These are phyloP conservation scores for Solanum tarapatanum DNA, from an alignment of 257 asterid species.

Conservation along the genomic window DNA sequence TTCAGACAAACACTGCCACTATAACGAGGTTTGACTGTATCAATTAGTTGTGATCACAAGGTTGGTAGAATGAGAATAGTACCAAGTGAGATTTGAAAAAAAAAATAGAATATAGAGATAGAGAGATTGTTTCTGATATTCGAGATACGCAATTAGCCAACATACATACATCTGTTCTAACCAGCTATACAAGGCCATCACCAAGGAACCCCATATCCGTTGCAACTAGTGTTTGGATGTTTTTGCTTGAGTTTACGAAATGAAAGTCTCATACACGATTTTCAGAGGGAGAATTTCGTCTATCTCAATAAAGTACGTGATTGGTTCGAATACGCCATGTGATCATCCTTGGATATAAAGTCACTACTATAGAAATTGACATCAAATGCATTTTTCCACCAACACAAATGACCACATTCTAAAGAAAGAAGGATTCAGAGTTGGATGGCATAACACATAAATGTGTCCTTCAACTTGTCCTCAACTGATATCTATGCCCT, in stretches of 20 bases:
- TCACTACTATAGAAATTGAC: too few relatives aligned
- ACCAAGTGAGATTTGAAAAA: neutral
- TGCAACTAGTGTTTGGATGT: neutral
- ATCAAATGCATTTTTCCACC: neutral
- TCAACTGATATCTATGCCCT: rapidly evolving
- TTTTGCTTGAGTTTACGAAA: neutral
- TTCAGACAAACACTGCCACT: neutral
- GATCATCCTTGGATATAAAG: neutral
- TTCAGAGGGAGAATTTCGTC: neutral
- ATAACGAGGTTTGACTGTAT: too few relatives aligned
- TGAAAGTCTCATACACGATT: neutral
- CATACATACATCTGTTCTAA: neutral
- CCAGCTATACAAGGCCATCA: neutral
- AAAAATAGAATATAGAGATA: too few relatives aligned
- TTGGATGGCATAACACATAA: neutral
- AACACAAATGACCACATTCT: neutral
- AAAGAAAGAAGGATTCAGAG: neutral
- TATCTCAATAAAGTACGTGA: neutral
- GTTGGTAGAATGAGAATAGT: too few relatives aligned
- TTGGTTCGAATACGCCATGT: neutral
- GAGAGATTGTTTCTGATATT: too few relatives aligned
- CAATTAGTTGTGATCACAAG: too few relatives aligned
- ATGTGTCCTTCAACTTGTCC: too few relatives aligned
- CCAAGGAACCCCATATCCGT: neutral
- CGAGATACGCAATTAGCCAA: neutral